phyloP scores from a whole-genome alignment of 176 grass and related monocot genomes.

The Zoysia japonica region DNA sequence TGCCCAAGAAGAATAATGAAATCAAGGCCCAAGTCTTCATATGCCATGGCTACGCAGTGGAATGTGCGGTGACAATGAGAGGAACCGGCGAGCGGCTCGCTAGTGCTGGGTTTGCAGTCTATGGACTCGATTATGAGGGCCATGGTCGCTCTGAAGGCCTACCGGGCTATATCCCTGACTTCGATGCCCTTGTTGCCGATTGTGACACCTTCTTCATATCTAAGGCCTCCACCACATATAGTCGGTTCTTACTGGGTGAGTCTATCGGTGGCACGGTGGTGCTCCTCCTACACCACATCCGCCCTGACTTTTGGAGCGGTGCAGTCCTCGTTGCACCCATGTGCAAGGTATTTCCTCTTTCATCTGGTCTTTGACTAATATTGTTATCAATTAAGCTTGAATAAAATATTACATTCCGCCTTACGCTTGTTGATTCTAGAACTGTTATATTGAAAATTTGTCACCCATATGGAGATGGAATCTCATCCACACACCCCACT shows the following conservation, averaged over 20 bases:
- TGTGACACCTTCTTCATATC: background rate
- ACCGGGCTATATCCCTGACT: background rate
- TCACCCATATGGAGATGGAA: no score
- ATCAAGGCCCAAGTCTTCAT: constrained; percentile 65
- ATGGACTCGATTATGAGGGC: background rate
- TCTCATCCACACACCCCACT: no score
- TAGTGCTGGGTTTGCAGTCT: background rate
- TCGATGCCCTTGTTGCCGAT: background rate
- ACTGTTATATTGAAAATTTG: no score
- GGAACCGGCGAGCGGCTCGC: background rate
- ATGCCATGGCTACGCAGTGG: constrained; percentile 69
- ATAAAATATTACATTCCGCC: no score
- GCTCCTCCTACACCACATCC: no score
- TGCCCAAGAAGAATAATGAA: background rate
- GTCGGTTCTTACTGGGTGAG: no score
- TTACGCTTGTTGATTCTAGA: background rate
- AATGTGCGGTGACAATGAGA: background rate
- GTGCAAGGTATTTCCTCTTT: no score
- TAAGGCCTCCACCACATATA: background rate
- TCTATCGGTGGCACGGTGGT: no score
- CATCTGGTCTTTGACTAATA: no score
- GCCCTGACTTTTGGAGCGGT: no score
- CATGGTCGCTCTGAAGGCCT: background rate
- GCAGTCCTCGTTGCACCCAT: no score
- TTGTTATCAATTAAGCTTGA: no score